Evolutionary conservation across 306 rosid genomes (phyloP), one percentile per base, ranked within the genome.

Genomic region (Comarum palustre): DNA sequence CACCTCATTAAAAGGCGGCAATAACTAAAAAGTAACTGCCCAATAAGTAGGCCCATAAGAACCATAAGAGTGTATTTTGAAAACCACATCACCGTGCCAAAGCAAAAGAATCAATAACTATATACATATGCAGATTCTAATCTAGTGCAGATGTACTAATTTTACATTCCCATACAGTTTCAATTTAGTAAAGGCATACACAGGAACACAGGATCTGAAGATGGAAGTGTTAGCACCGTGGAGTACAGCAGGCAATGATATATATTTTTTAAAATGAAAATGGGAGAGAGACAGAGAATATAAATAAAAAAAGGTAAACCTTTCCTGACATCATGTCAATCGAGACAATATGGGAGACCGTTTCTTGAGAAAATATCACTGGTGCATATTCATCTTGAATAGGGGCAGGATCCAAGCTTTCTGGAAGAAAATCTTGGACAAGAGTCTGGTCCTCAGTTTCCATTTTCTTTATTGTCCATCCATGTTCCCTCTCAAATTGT

Each of bases 261-360:
- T 3, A 14, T 10, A 11, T 10, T 10, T 43, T 2, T 2, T 10
- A 0, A 43, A 3, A 45, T 4, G 0, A 45, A 14, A 45, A 14
- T 4, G 50, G 4, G 50, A 45, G 19, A 45, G 50, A 45, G 50
- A 14, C 17, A 45, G 50, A 45, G 3, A 45, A 10, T 3, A 45
- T 1, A 3, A 3, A 45, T 3, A 45, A 48, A 75, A 58, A 54
- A 74, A 57, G 70, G 70, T 86, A 42, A 72, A 94, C 98, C 97
- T 91, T 94, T 79, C 98, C 98, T 13, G 98, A 94, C 98, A 94
- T 94, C 98, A 94, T 94, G 86, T 91, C 98, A 58, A 94, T 94
- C 24, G 98, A 94, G 73, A 94, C 97, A 81, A 94, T 94, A 87
- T 94, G 98, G 66, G 98, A 86, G 72, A 94, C 98, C 12, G 98